Conservation (phyloP, 2,329 filamentous ascomycete species). For the Sclerotiophoma versabilis region DNA sequence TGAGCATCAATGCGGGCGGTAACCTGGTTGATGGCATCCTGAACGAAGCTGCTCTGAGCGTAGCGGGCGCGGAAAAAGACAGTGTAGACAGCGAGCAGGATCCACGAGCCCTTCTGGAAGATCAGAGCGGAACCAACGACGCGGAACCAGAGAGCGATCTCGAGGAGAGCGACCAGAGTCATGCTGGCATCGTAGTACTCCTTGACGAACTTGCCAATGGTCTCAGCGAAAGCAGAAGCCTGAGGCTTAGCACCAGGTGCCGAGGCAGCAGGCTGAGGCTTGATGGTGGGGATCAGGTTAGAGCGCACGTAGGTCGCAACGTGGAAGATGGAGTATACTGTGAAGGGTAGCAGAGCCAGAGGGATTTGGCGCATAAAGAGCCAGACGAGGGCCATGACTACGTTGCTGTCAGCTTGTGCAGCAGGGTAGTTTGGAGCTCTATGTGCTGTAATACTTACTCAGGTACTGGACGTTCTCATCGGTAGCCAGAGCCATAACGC, state of each 20-base stretch:
- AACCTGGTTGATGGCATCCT: slow-evolving; percentile 76
- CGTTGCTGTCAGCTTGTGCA: slow-evolving; percentile 30
- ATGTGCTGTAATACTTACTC: slow-evolving; percentile 65
- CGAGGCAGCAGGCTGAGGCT: slow-evolving; percentile 67
- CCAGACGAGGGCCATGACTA: slow-evolving; percentile 95
- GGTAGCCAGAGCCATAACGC: slow-evolving; percentile 70
- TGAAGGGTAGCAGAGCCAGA: slow-evolving; percentile 90
- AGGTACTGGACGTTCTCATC: slow-evolving; percentile 99
- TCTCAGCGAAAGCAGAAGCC: slow-evolving; percentile 73
- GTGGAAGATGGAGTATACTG: slow-evolving; percentile 98
- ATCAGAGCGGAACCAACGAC: slow-evolving; percentile 80
- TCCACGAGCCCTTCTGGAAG: slow-evolving; percentile 91
- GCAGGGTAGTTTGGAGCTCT: slow-evolving; percentile 1
- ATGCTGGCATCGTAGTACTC: slow-evolving; percentile 97
- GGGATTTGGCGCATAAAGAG: slow-evolving; percentile 89
- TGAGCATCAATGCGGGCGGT: slow-evolving; percentile 80
- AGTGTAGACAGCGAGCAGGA: slow-evolving; percentile 85
- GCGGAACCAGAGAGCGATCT: slow-evolving; percentile 87
- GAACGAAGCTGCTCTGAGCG: slow-evolving; percentile 91
- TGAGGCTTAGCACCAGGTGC: slow-evolving; percentile 62
- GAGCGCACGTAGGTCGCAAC: slow-evolving; percentile 95
- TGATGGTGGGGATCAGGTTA: slow-evolving; percentile 87
- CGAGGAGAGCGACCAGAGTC: slow-evolving; percentile 87
- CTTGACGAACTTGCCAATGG: slow-evolving; percentile 93
- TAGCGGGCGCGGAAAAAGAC: slow-evolving; percentile 90